phyloP scores from a whole-genome alignment of 257 asterid genomes.

The Ajuga chamaepitys region DNA sequence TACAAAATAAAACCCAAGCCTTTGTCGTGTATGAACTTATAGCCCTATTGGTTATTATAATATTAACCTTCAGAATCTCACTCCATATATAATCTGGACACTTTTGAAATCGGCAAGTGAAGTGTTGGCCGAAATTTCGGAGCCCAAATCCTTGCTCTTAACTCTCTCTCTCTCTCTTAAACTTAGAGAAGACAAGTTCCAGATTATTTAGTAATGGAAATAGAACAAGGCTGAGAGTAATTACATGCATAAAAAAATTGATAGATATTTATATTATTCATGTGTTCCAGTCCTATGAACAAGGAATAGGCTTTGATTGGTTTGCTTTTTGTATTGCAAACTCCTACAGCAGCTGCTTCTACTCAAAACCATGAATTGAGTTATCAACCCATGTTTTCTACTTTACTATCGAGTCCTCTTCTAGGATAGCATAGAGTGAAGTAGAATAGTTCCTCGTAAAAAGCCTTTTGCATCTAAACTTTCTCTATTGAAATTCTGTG shows the following conservation, averaged over 20 bases:
- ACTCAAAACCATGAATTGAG: constrained; percentile 39
- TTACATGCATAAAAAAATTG: constrained; percentile 10
- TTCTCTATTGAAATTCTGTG: constrained; percentile 84
- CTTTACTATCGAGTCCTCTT: constrained; percentile 54
- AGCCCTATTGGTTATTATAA: constrained; percentile 46
- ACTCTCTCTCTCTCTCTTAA: constrained; percentile 65
- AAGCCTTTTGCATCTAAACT: constrained; percentile 86
- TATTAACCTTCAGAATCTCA: constrained; percentile 63
- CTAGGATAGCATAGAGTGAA: constrained; percentile 66
- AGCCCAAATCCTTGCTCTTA: constrained; percentile 84
- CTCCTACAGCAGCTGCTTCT: constrained; percentile 31
- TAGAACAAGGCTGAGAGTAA: constrained; percentile 15
- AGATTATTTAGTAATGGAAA: constrained; percentile 40
- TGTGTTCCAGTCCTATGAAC: constrained; percentile 32
- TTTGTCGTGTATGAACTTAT: constrained; percentile 65
- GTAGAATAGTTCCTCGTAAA: constrained; percentile 61
- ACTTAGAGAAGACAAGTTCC: constrained; percentile 59
- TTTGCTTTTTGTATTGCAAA: constrained; percentile 44
- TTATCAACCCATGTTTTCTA: constrained; percentile 52
- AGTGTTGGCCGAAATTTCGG: constrained; percentile 64
- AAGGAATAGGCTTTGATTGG: constrained; percentile 42
- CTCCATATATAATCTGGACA: constrained; percentile 51
- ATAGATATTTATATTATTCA: constrained; percentile 35
- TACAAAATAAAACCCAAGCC: constrained; percentile 73
- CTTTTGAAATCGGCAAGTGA: constrained; percentile 58